Conservation (phyloP, 495 filamentous ascomycete species). For the Penicillium antarcticum region DNA sequence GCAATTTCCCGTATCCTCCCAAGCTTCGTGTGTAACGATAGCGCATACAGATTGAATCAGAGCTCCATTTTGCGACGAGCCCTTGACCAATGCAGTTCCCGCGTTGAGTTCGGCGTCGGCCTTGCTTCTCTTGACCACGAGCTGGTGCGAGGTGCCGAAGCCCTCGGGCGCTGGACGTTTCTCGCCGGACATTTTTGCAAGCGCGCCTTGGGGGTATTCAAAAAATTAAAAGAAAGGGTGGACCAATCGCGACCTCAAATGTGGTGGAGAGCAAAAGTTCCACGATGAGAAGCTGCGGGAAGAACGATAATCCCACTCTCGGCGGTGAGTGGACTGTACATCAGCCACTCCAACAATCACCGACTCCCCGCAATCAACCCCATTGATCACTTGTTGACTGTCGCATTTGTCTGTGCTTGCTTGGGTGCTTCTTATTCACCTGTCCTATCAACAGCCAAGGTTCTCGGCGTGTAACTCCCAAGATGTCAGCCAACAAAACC, state of each 20-base stretch:
- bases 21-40: not conserved
- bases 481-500: conserved; percentile 76
- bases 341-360: conserved; percentile 19
- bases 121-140: conserved; percentile 87
- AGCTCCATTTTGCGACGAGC: conserved; percentile 64
- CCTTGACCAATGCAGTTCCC: conserved; percentile 61
- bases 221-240: not conserved
- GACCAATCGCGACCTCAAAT: conserved; percentile 1
- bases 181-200: conserved; percentile 71
- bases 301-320: conserved; percentile 29
- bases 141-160: conserved; percentile 68
- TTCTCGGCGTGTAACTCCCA: not conserved
- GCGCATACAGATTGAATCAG: conserved; percentile 78
- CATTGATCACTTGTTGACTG: conserved; percentile 5
- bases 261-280: conserved; percentile 21
- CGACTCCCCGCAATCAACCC: conserved; percentile 25
- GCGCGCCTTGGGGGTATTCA: not conserved
- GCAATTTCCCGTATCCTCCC: not conserved
- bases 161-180: conserved; percentile 82
- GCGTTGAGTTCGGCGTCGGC: conserved; percentile 62
- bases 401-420: conserved; percentile 9
- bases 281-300: conserved; percentile 22
- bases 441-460: not conserved
- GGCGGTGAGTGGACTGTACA: conserved; percentile 16
- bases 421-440: not conserved